Base-by-base conservation (phyloP, 331 rosid species). In the Ulmus americana region DNA sequence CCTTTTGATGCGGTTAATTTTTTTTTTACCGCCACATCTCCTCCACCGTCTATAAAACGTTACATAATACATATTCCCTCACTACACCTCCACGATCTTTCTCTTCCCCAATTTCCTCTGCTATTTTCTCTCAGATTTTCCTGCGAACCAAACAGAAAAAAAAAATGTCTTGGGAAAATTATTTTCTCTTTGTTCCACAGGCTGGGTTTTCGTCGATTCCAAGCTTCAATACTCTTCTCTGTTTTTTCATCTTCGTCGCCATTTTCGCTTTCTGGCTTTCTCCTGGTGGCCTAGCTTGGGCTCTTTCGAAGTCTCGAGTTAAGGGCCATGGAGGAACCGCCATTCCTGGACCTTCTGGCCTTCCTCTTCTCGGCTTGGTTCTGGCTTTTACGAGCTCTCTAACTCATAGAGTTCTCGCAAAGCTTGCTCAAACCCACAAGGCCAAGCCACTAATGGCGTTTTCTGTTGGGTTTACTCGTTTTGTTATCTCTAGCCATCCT, bases 251-350 rank as follows among this genome's bases (percentile, higher is more conserved):
- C 2, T 64, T 82, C 52, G 45, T 74, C 0, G 5, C 70, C 1
- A 22, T 63, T 1, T 64, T 74, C 39, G 6, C 64, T 0, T 41
- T 84, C 40, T 82, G 84, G 63, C 74, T 90, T 4, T 53, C 80
- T 0, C 95, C 96, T 0, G 96, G 95, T 0, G 96, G 96, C 10
- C 72, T 90, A 0, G 87, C 95, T 10, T 90, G 96, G 96, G 78
- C 85, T 8, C 7, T 82, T 1, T 20, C 60, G 14, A 82, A 70
- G 16, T 59, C 73, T 38, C 80, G 44, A 0, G 38, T 13, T 28
- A 59, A 43, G 38, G 35, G 9, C 1, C 53, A 55, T 6, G 10
- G 61, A 6, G 16, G 49, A 15, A 0, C 74, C 3, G 39, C 67
- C 28, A 86, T 86, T 45, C 91, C 91, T 0, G 96, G 89, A 11